These are phyloP conservation scores for Ensete glaucum DNA, from an alignment of 176 grass and related monocot species.

Conservation along the genomic window DNA sequence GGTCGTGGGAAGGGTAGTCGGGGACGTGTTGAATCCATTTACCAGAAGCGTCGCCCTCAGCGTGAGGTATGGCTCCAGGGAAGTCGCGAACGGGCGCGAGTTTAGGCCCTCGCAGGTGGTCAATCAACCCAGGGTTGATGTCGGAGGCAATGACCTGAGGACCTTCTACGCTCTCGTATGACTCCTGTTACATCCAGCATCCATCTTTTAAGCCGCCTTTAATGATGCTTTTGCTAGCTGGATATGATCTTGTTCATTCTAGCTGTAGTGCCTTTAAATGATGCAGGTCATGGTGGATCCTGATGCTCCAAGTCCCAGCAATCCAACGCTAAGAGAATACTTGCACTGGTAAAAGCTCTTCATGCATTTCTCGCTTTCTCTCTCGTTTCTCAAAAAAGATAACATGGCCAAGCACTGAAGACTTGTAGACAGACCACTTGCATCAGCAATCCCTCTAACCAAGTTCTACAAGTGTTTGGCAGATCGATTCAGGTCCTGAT, in stretches of 20 bases:
- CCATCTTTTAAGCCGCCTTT: no score
- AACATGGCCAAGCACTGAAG: no score
- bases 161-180: slow-evolving; percentile 62
- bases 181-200: no score
- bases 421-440: no score
- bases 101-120: slow-evolving; percentile 46
- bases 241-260: not conserved
- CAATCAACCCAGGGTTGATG: slow-evolving; percentile 43
- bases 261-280: slow-evolving; percentile 10
- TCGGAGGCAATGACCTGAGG: slow-evolving; percentile 50
- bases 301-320: slow-evolving; percentile 62
- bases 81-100: slow-evolving; percentile 39
- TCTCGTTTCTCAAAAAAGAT: no score
- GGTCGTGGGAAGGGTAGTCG: slow-evolving; percentile 36
- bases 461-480: no score
- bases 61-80: slow-evolving; percentile 42
- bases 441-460: no score
- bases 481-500: no score
- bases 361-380: no score
- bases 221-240: no score
- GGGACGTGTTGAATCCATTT: slow-evolving; percentile 64
- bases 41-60: slow-evolving; percentile 32
- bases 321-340: slow-evolving; percentile 73
- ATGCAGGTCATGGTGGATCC: slow-evolving; percentile 69
- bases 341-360: slow-evolving; percentile 57